These are phyloP conservation scores for Galium porrigens DNA, from an alignment of 305 asterid genomes.

Conservation along the genomic window DNA sequence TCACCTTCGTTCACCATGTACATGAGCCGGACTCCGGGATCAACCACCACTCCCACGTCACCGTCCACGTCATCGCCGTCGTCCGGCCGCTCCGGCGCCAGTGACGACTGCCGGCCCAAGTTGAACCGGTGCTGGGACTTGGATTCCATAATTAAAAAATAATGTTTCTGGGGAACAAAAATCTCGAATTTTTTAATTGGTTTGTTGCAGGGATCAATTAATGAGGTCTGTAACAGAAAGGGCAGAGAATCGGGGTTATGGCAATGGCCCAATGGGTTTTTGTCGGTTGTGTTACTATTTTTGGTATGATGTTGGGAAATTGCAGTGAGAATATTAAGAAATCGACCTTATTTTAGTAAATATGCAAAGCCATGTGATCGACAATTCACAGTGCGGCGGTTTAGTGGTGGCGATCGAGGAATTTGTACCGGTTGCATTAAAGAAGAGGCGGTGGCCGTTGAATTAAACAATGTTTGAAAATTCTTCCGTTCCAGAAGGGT, in stretches of 20 bases:
- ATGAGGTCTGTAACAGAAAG: not conserved
- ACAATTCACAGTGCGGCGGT: not conserved
- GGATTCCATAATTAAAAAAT: conserved; percentile 30
- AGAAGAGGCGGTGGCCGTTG: not conserved
- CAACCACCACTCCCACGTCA: conserved; percentile 27
- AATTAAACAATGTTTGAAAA: not conserved
- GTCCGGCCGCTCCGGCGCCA: conserved; percentile 19
- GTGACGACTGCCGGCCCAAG: conserved; percentile 56
- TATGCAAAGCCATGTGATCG: not conserved
- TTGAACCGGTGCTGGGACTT: conserved; percentile 43
- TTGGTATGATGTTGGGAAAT: no score
- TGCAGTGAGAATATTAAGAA: not conserved
- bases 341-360: not conserved
- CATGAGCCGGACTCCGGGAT: conserved; percentile 60
- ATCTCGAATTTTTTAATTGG: not conserved
- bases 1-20: conserved; percentile 65
- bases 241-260: not conserved
- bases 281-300: not conserved
- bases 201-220: not conserved
- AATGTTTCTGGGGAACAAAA: not conserved
- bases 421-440: not conserved
- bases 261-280: not conserved
- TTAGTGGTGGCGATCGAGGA: not conserved
- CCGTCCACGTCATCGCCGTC: conserved; percentile 6
- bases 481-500: not conserved